Percentiles rank a stretch among this genome's conserved stretches.
phyloP scores from a whole-genome alignment of 257 asterid genomes.

The Voacanga thouarsii region DNA sequence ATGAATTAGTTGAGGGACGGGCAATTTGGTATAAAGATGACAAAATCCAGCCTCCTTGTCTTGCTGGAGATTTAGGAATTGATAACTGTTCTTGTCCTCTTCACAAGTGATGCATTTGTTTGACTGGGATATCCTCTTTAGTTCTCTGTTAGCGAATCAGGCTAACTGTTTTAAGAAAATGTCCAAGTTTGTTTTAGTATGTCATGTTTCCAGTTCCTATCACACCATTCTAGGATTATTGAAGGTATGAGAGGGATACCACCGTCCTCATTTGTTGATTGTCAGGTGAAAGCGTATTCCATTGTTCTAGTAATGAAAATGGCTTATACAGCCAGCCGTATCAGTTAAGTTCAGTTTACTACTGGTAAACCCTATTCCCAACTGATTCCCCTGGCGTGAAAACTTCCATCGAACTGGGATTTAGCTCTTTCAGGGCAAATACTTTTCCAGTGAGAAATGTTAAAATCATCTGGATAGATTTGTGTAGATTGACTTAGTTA shows the following conservation, averaged over 20 bases:
- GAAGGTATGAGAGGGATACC: background rate
- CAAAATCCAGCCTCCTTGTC: constrained; percentile 62
- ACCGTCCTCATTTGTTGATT: background rate
- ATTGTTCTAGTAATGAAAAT: background rate
- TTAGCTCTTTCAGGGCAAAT: no score
- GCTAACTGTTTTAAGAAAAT: background rate
- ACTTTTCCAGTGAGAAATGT: no score
- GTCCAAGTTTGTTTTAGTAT: background rate
- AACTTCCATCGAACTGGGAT: no score
- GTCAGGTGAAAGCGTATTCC: background rate
- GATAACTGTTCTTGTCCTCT: constrained; percentile 41
- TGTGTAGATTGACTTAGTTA: no score
- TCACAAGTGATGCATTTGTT: constrained; percentile 19
- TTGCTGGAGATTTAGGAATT: constrained; percentile 71
- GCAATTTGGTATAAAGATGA: constrained; percentile 62
- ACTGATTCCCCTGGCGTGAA: no score
- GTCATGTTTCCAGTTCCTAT: background rate
- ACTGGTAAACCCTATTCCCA: no score
- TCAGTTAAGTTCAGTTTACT: background rate
- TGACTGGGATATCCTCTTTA: background rate
- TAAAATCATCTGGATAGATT: no score
- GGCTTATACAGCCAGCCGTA: background rate
- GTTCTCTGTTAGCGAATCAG: background rate
- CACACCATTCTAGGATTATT: background rate
- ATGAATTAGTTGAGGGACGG: constrained; percentile 59